Conservation (phyloP, 2,329 filamentous ascomycete species). For the Aspergillus cejpii region DNA sequence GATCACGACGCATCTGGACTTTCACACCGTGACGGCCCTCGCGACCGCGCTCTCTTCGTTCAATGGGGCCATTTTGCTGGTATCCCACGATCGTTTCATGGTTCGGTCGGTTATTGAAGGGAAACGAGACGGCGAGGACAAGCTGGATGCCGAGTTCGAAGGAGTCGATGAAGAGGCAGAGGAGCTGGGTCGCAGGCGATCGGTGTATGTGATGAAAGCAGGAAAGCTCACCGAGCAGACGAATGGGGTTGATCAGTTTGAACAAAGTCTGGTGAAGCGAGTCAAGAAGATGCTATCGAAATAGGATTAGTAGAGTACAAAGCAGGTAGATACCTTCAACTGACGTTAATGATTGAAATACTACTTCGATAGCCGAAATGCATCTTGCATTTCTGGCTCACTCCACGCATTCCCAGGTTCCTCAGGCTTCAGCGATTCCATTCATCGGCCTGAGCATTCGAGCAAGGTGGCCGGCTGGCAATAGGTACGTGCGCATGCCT, state of each 20-base stretch:
- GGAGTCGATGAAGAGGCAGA: conserved; percentile 45
- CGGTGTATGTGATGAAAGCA: conserved; percentile 55
- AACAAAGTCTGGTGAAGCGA: conserved; percentile 55
- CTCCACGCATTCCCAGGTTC: too few species aligned
- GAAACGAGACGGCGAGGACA: conserved; percentile 37
- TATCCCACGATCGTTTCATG: conserved; percentile 79
- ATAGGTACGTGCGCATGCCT: too few species aligned
- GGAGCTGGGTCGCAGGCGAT: conserved; percentile 42
- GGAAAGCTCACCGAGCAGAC: conserved; percentile 53
- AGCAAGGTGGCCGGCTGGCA: too few species aligned
- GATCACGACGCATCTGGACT: conserved; percentile 78
- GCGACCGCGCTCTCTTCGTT: conserved; percentile 60
- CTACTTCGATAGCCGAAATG: too few species aligned
- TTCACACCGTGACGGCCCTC: conserved; percentile 68
- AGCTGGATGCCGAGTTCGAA: conserved; percentile 41
- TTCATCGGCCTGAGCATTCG: too few species aligned
- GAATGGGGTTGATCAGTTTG: conserved; percentile 60
- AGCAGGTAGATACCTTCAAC: too few species aligned
- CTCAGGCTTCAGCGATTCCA: too few species aligned
- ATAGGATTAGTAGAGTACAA: conserved; percentile 3
- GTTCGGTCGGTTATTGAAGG: conserved; percentile 67
- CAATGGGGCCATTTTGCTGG: conserved; percentile 67
- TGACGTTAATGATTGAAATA: too few species aligned
- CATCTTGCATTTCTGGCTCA: too few species aligned
- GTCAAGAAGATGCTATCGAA: conserved; percentile 43